phyloP scores from a whole-genome alignment of 2,329 filamentous ascomycete genomes.

The Trichoderma hamatum region DNA sequence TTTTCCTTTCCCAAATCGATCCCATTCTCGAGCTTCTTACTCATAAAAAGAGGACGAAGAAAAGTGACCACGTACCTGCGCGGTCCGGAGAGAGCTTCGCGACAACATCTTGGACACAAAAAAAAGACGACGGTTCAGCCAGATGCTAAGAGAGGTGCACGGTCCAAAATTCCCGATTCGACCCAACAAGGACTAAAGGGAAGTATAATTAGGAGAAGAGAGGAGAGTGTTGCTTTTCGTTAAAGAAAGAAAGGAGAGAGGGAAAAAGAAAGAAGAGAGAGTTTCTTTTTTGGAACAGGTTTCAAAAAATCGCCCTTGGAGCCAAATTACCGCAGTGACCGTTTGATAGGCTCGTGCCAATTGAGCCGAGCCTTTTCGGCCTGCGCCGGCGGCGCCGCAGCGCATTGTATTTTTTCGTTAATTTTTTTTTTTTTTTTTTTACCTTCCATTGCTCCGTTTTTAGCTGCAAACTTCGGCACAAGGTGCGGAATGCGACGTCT shows the following conservation, averaged over 20 bases:
- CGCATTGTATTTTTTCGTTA: not conserved
- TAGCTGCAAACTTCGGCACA: constrained; percentile 1
- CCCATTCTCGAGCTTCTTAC: not conserved
- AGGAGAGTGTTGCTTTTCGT: not conserved
- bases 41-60: constrained; percentile 13
- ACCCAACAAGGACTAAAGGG: constrained; percentile 1
- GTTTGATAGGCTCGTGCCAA: constrained; percentile 13
- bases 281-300: constrained; percentile 1
- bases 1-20: not conserved
- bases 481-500: constrained; percentile 32
- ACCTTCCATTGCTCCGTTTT: constrained; percentile 13
- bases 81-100: constrained; percentile 58
- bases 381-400: constrained; percentile 21
- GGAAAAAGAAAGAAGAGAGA: not conserved
- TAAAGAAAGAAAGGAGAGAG: not conserved
- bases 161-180: constrained; percentile 1
- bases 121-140: not conserved
- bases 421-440: constrained; percentile 6
- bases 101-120: constrained; percentile 56
- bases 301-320: constrained; percentile 7
- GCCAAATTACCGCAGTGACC: constrained; percentile 22
- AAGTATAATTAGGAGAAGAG: not conserved
- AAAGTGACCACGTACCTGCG: constrained; percentile 53
- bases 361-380: constrained; percentile 27
- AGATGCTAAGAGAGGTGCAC: constrained; percentile 11